Base-by-base conservation (phyloP, 2,329 filamentous ascomycete genomes). In the Blastomyces gilchristii region DNA sequence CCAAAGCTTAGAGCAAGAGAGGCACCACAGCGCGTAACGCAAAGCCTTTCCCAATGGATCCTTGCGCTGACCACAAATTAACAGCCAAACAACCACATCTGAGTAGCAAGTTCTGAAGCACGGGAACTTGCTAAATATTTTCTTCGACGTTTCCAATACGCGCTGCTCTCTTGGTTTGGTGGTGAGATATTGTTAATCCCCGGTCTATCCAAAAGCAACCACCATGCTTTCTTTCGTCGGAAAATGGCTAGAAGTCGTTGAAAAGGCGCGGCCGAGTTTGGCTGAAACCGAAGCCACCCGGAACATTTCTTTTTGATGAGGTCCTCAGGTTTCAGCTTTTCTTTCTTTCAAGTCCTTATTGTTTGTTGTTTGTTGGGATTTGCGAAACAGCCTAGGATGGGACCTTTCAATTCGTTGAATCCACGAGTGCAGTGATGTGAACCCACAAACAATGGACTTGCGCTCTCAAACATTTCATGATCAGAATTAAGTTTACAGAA, bases 101-200 rank as follows among this genome's bases (percentile, higher is more conserved):
- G 22, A 57, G 9, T 6, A 25, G 18, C n/a, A n/a, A 3, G 37
- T 22, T 39, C 34, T 57, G 54, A 57, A 57, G 37, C 54, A 57
- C 37, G 34, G 37, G 25, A 16, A 37, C 7, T 8, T 28, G 6
- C 41, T 7, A 34, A 14, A 12, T 28, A 54, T 22, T 57, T 57
- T n/a, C 54, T 43, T 57, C 8, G 34, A 8, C n/a, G n/a, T 57
- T 57, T 57, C 54, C 12, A 52, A n/a, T 57, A 57, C n/a, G 37
- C 31, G 16, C 54, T 37, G 1, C 54, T 43, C 34, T 41, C 37
- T 57, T 22, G 9, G 9, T 25, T 16, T 41, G 18, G n/a, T 11
- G 22, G 11, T 12, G 11, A 43, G 37, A 25, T 41, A 57, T 34
- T 57, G 22, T 37, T 25, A 57, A 37, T 22, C 4, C 28, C 52